Conservation (phyloP, 2,329 filamentous ascomycete species). For the Cladorrhinum sp. region DNA sequence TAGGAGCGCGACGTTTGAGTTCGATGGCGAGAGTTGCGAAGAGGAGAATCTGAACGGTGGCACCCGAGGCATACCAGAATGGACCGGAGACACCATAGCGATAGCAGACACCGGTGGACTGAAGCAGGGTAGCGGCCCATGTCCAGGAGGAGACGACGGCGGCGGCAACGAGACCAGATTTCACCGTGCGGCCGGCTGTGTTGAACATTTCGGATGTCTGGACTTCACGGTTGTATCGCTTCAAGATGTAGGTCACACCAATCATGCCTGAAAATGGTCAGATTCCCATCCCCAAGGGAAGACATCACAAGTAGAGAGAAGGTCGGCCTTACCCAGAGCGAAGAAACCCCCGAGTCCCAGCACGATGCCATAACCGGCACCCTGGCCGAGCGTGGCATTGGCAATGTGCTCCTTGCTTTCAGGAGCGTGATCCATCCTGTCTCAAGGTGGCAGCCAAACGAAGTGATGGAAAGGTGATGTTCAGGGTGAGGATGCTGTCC, state of each 20-base stretch:
- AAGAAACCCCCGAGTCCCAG: conserved; percentile 72
- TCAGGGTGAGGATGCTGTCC: not conserved
- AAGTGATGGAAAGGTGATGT: not conserved
- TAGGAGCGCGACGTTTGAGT: conserved; percentile 80
- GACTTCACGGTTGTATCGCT: conserved; percentile 55
- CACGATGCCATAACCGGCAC: conserved; percentile 75
- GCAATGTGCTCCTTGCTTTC: conserved; percentile 27
- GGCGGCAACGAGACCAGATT: conserved; percentile 81
- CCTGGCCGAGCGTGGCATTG: conserved; percentile 49
- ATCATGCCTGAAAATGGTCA: conserved; percentile 35
- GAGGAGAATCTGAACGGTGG: conserved; percentile 81
- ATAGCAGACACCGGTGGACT: conserved; percentile 80
- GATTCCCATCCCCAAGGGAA: not conserved
- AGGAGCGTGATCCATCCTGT: conserved; percentile 21
- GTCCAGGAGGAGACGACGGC: conserved; percentile 94
- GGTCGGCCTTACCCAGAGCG: conserved; percentile 53
- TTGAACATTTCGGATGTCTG: conserved; percentile 93
- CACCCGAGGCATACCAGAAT: conserved; percentile 64
- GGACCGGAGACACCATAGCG: conserved; percentile 66
- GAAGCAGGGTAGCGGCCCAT: conserved; percentile 81
- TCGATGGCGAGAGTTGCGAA: conserved; percentile 91
- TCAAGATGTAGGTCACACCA: conserved; percentile 36
- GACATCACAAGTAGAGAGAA: not conserved
- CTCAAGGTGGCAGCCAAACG: not conserved
- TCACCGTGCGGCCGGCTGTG: conserved; percentile 83